These are phyloP conservation scores for Pleurotus salmoneostramineus DNA, from an alignment of 768 basidiomycete genomes.

Conservation along the genomic window DNA sequence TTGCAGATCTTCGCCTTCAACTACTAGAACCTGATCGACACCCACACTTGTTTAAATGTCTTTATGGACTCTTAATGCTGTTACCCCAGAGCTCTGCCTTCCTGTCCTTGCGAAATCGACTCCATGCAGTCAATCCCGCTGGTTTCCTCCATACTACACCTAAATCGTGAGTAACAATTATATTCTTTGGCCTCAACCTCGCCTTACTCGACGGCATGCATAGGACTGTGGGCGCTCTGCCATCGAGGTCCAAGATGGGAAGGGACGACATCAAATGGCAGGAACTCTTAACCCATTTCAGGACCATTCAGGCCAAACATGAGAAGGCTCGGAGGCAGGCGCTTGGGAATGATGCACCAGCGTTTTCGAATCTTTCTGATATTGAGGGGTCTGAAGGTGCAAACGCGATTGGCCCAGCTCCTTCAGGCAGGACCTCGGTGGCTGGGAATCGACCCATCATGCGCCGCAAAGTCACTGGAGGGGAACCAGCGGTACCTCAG, in stretches of 20 bases:
- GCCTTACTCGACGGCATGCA: neutral
- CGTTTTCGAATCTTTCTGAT: conserved; percentile 46
- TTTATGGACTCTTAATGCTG: conserved; percentile 96
- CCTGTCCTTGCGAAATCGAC: conserved; percentile 86
- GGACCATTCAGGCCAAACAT: conserved; percentile 82
- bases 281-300: conserved; percentile 90
- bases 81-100: conserved; percentile 97
- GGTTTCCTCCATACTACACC: conserved; percentile 91
- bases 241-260: conserved; percentile 71
- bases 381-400: conserved; percentile 36
- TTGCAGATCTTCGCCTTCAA: conserved; percentile 79
- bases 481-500: conserved; percentile 22
- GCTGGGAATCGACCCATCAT: conserved; percentile 38
- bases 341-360: conserved; percentile 56
- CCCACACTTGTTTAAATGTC: conserved; percentile 94
- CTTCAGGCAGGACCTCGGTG: conserved; percentile 22
- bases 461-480: conserved; percentile 64
- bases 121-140: conserved; percentile 93
- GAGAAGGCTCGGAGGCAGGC: conserved; percentile 86
- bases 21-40: conserved; percentile 95
- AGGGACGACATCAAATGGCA: conserved; percentile 97
- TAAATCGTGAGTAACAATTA: conserved; percentile 57
- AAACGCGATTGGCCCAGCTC: conserved; percentile 16
- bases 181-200: neutral
- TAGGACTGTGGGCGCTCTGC: conserved; percentile 28